phyloP scores from a whole-genome alignment of 495 filamentous ascomycete genomes.

The Penicillium manginii region DNA sequence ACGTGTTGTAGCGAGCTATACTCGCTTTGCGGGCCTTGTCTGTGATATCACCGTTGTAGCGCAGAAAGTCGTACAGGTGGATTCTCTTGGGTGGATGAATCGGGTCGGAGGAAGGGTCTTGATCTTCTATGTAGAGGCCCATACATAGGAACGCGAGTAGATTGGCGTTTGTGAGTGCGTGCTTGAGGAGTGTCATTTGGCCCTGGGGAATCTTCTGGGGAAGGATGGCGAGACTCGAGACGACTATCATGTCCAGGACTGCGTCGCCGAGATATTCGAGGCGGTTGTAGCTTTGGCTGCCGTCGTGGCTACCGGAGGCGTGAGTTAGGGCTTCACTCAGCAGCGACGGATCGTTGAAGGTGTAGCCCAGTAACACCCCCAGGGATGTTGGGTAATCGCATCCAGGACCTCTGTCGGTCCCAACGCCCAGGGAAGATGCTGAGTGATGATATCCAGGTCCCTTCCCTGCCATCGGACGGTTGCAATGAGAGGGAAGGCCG shows the following conservation, averaged over 20 bases:
- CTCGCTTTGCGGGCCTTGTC: neutral
- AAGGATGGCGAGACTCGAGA: slow-evolving; percentile 53
- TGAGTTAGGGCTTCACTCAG: slow-evolving; percentile 89
- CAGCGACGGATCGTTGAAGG: slow-evolving; percentile 69
- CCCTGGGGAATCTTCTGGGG: slow-evolving; percentile 56
- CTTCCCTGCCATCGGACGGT: too few species aligned
- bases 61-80: neutral
- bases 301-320: slow-evolving; percentile 62
- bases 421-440: too few species aligned
- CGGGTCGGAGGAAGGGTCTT: neutral
- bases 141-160: slow-evolving; percentile 88
- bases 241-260: slow-evolving; percentile 78
- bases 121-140: slow-evolving; percentile 24
- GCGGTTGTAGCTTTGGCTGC: slow-evolving; percentile 73
- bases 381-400: slow-evolving; percentile 6
- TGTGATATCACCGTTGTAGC: neutral
- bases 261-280: slow-evolving; percentile 92
- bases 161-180: slow-evolving; percentile 80
- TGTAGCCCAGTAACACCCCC: slow-evolving; percentile 50
- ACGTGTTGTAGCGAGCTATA: neutral
- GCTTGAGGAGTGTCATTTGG: slow-evolving; percentile 74
- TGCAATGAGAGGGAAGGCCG: neutral
- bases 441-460: too few species aligned
- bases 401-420: neutral
- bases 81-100: neutral